Evolutionary conservation across 768 basidiomycete genomes (phyloP), one percentile per base, ranked within the genome.

Genomic region (Pisolithus tinctorius): DNA sequence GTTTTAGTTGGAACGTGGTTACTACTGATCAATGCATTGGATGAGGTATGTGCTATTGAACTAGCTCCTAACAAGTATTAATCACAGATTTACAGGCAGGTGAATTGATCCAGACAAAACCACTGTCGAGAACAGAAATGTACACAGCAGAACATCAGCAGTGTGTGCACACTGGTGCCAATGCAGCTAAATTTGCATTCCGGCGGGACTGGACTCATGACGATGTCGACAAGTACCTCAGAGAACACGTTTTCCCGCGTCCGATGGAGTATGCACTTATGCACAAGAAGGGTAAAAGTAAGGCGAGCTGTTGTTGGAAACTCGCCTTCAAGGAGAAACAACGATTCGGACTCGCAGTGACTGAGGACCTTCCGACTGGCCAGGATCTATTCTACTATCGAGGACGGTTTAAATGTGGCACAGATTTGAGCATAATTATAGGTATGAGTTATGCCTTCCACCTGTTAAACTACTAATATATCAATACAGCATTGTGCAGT

Each of bases 321-420:
- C 34, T 48, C 6, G 39, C 48, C 17, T 40, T 14, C 39, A 52
- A 52, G 38, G 51, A 52, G 23, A 43, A 48, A 40, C 38, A 38
- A 6, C 6, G 20, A 6, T 38, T 26, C 2, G 37, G 25, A 8
- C 38, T 40, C 8, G 30, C 30, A 0, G 11, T 49, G 17, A 25
- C 20, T 23, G 10, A 17, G 1, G 39, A 40, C 9, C 27, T 2
- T 5, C 51, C 37, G 0, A 11, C n/a, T 4, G 14, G 51, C 16
- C 13, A 14, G 13, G 47, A 52, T 20, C 39, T 52, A 11, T 27
- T 14, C 13, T 2, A 20, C n/a, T 52, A 48, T 43, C 3, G 17
- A 52, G 51, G 47, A 5, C 27, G 26, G 26, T 13, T 6, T 6
- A 52, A 48, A 45, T 47, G 47, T 45, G 31, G 14, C 26, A 26